Conservation (phyloP, 305 asterid species). For the Fraxinus nigra region DNA sequence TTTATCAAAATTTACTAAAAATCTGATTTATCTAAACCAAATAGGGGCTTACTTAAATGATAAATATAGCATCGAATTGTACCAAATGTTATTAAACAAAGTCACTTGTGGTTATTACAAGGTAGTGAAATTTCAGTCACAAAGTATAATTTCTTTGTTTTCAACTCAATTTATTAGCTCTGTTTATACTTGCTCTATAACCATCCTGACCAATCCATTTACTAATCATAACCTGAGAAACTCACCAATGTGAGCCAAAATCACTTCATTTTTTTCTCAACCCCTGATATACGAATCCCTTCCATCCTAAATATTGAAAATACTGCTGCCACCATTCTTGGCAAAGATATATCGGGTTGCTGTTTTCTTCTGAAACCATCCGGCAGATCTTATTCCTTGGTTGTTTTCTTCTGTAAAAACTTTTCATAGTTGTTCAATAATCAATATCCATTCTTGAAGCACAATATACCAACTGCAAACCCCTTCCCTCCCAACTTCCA, state of each 20-base stretch:
- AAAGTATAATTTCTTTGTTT: not conserved
- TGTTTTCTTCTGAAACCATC: not conserved
- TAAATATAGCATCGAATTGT: not conserved
- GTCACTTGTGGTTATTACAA: not conserved
- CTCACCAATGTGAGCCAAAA: not conserved
- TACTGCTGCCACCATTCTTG: not conserved
- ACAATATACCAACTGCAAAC: not conserved
- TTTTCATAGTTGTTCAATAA: not conserved
- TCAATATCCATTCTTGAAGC: not conserved
- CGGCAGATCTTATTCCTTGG: not conserved
- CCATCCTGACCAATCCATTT: not conserved
- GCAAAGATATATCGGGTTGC: not conserved
- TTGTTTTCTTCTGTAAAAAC: not conserved
- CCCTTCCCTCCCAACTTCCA: not conserved
- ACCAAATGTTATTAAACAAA: not conserved
- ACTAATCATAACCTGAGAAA: not conserved
- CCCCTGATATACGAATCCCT: not conserved
- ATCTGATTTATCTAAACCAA: not conserved
- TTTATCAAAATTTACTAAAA: too few species aligned
- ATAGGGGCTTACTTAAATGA: not conserved
- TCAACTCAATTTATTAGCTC: not conserved
- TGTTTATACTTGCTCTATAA: not conserved
- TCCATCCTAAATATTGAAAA: not conserved
- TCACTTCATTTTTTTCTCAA: not conserved
- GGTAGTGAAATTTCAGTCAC: not conserved